Percentiles rank a stretch among this genome's conserved stretches.
Conservation (phyloP, 1,284 basidiomycete genomes). For the Leucoagaricus sp. region DNA sequence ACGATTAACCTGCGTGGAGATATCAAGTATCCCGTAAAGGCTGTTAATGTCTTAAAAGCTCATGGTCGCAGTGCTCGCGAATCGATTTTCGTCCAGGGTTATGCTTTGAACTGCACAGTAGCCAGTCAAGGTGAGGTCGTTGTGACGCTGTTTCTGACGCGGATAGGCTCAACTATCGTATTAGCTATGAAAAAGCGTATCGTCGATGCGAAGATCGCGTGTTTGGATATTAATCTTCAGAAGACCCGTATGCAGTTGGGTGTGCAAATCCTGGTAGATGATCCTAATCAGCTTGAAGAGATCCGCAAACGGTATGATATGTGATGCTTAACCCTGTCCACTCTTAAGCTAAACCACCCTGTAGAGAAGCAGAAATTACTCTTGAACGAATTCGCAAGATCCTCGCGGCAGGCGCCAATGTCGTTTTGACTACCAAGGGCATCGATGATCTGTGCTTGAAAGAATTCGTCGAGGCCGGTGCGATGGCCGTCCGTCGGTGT, state of each 20-base stretch:
- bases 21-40: slow-evolving; percentile 99
- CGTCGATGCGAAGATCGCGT: slow-evolving; percentile 94
- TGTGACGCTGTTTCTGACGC: neutral
- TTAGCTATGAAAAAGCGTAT: slow-evolving; percentile 98
- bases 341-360: slow-evolving; percentile 6
- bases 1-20: slow-evolving; percentile 95
- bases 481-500: slow-evolving; percentile 98
- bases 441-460: slow-evolving; percentile 99
- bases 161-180: neutral
- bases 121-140: slow-evolving; percentile 85
- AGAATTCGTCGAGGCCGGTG: slow-evolving; percentile 98
- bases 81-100: slow-evolving; percentile 94
- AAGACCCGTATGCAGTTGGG: slow-evolving; percentile 98
- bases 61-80: slow-evolving; percentile 97
- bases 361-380: slow-evolving; percentile 94
- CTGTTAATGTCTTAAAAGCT: slow-evolving; percentile 99
- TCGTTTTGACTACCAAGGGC: slow-evolving; percentile 97
- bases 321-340: neutral
- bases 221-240: slow-evolving; percentile 97
- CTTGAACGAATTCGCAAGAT: slow-evolving; percentile 97
- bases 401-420: slow-evolving; percentile 94
- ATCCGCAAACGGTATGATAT: slow-evolving; percentile 82
- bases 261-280: slow-evolving; percentile 96
- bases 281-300: slow-evolving; percentile 95
- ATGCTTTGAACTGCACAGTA: slow-evolving; percentile 98